Evolutionary conservation across 2,329 filamentous ascomycete species (phyloP).

Genomic region (Alternaria sp.): DNA sequence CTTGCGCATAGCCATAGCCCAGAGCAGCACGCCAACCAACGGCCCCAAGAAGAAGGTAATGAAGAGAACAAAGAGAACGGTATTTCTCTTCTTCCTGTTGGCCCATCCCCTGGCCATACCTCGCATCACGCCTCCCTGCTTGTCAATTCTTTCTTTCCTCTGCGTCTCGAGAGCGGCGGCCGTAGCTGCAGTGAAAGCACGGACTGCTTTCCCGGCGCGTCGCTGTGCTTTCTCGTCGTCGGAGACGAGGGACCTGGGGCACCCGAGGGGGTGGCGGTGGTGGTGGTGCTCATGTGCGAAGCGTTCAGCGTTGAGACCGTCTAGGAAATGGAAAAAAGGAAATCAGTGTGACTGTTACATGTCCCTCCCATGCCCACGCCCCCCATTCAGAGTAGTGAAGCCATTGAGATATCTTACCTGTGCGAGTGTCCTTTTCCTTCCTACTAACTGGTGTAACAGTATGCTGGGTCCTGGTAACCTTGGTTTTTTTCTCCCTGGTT

Average conservation of each 20-base stretch:
- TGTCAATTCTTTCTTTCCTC: background rate
- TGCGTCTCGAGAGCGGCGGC: too few relatives aligned
- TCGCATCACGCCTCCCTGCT: background rate
- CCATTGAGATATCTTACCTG: background rate
- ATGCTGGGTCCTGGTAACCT: background rate
- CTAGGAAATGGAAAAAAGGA: too few relatives aligned
- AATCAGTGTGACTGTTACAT: too few relatives aligned
- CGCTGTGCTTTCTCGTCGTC: background rate
- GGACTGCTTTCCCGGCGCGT: fast-evolving
- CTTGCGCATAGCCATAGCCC: slow-evolving; percentile 6
- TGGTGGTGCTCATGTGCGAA: background rate
- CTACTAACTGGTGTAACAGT: background rate
- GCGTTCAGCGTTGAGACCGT: slow-evolving; percentile 6
- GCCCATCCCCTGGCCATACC: background rate
- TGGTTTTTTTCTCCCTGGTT: background rate
- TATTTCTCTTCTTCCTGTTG: slow-evolving; percentile 1
- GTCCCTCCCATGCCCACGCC: too few relatives aligned
- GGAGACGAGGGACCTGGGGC: background rate
- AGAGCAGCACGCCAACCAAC: background rate
- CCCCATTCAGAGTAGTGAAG: too few relatives aligned
- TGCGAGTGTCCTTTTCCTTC: background rate
- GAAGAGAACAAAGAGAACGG: background rate
- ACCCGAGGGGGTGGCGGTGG: background rate
- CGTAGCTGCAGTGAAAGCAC: background rate
- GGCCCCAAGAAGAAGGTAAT: background rate